These are phyloP conservation scores for Dendrothele bispora DNA, from an alignment of 768 basidiomycete genomes.

Conservation along the genomic window DNA sequence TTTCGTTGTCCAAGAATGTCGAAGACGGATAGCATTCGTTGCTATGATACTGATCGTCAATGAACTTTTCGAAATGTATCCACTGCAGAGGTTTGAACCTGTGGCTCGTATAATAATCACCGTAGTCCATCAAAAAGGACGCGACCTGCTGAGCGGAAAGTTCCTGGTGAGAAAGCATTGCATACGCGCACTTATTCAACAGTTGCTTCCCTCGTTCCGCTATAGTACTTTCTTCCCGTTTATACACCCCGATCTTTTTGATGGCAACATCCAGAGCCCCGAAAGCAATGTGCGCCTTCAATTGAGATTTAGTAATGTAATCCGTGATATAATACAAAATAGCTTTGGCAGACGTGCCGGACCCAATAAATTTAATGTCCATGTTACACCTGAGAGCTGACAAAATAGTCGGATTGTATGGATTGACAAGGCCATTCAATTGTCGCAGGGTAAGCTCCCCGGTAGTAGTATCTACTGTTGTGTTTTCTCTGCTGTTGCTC, in stretches of 20 bases:
- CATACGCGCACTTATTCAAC: conserved; percentile 25
- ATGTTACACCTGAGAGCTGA: conserved; percentile 40
- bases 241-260: conserved; percentile 12
- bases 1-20: too few relatives aligned
- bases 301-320: conserved; percentile 45
- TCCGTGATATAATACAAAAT: conserved; percentile 47
- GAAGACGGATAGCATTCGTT: not conserved
- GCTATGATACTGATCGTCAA: not conserved
- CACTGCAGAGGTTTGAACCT: conserved; percentile 20
- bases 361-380: conserved; percentile 47
- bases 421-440: conserved; percentile 41
- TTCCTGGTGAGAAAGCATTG: conserved; percentile 26
- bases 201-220: conserved; percentile 14
- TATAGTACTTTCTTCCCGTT: not conserved
- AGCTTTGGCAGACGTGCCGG: conserved; percentile 40
- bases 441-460: conserved; percentile 30
- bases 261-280: conserved; percentile 29
- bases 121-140: conserved; percentile 21
- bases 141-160: conserved; percentile 27
- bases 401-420: conserved; percentile 41
- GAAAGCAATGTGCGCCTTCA: conserved; percentile 41
- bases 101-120: conserved; percentile 29
- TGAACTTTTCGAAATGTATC: conserved; percentile 14
- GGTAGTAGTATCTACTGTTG: conserved; percentile 25
- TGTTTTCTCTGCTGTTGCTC: conserved; percentile 9